Evolutionary conservation across 2,329 filamentous ascomycete species (phyloP).

Genomic region (Neofusicoccum umdonicola): DNA sequence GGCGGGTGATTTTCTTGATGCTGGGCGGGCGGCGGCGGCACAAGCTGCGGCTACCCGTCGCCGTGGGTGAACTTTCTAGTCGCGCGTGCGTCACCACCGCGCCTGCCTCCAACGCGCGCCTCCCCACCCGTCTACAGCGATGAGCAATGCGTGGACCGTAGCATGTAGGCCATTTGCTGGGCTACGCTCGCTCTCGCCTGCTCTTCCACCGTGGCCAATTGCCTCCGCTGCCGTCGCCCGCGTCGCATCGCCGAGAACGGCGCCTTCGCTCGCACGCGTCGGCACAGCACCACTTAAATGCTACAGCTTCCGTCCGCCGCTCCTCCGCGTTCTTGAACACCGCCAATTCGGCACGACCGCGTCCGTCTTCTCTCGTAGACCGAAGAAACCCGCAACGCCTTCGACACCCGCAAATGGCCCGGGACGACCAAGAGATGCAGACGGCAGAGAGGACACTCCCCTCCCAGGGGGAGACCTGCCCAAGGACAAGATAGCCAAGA

Average conservation of each 20-base stretch:
- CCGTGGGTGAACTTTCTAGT: background rate
- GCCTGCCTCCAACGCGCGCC: background rate
- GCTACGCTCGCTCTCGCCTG: constrained; percentile 19
- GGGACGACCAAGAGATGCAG: background rate
- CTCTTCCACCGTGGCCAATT: constrained; percentile 26
- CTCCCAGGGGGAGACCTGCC: constrained; percentile 17
- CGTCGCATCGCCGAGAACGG: background rate
- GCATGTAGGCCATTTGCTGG: constrained; percentile 22
- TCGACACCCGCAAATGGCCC: background rate
- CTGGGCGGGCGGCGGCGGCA: background rate
- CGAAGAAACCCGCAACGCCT: background rate
- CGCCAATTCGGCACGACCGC: constrained; percentile 1
- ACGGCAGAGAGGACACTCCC: constrained; percentile 8
- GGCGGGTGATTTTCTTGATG: background rate
- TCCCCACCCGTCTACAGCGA: constrained; percentile 18
- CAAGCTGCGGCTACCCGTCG: background rate
- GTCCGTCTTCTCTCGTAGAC: background rate
- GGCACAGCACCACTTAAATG: constrained; percentile 21
- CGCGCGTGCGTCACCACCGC: constrained; percentile 10
- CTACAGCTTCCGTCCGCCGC: constrained; percentile 24
- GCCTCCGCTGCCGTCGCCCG: background rate
- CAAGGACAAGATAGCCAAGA: background rate
- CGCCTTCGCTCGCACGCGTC: constrained; percentile 7
- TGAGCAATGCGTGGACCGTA: constrained; percentile 31
- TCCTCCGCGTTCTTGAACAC: background rate